Conservation (phyloP, 805 yeast species). For the Lipomyces mesembrius region DNA sequence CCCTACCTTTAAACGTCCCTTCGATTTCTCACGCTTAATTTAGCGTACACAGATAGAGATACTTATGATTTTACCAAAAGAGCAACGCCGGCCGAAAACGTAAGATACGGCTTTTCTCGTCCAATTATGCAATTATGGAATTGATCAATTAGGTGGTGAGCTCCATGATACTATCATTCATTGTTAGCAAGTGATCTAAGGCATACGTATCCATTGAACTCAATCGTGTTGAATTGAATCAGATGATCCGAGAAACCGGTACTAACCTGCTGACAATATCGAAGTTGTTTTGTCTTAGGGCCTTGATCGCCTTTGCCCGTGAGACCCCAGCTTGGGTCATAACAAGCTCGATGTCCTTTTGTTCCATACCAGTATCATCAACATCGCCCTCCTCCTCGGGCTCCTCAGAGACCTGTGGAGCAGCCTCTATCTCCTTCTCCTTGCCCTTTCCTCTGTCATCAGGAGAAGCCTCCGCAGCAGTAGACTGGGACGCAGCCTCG, state of each 20-base stretch:
- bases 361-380: conserved; percentile 83
- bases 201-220: neutral
- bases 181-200: conserved; percentile 1
- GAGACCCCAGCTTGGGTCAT: conserved; percentile 90
- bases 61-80: neutral
- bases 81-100: neutral
- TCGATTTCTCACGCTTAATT: neutral
- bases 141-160: conserved; percentile 44
- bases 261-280: conserved; percentile 79
- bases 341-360: conserved; percentile 82
- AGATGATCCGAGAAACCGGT: neutral
- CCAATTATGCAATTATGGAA: neutral
- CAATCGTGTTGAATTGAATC: neutral
- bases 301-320: conserved; percentile 87
- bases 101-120: neutral
- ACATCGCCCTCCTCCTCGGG: conserved; percentile 69
- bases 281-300: conserved; percentile 84
- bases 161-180: conserved; percentile 66
- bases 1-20: neutral
- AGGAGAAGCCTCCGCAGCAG: conserved; percentile 42
- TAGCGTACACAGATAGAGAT: neutral
- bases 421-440: conserved; percentile 61
- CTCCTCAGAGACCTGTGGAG: conserved; percentile 51
- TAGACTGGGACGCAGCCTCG: conserved; percentile 46
- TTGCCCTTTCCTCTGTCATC: conserved; percentile 40